Conservation (phyloP, 2,329 filamentous ascomycete genomes). For the Calonectria montana region DNA sequence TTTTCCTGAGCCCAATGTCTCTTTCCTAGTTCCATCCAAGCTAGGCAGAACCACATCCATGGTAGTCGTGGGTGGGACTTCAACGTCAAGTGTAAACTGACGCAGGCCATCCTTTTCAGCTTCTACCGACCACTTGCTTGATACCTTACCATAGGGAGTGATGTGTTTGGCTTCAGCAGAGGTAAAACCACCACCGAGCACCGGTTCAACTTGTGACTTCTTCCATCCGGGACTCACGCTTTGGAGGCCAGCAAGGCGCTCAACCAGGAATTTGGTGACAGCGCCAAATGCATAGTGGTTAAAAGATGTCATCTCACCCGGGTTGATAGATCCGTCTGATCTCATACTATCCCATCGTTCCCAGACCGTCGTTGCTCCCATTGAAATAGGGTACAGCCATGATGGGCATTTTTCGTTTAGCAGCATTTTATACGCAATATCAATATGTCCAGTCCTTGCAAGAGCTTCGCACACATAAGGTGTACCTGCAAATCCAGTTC, state of each 20-base stretch:
- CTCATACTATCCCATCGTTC: constrained; percentile 56
- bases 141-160: constrained; percentile 37
- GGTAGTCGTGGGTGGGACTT: constrained; percentile 30
- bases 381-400: constrained; percentile 53
- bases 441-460: constrained; percentile 22
- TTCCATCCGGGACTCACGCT: constrained; percentile 41
- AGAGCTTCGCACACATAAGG: constrained; percentile 45
- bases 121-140: constrained; percentile 31
- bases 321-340: constrained; percentile 51
- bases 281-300: constrained; percentile 56
- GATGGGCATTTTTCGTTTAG: constrained; percentile 48
- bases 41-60: constrained; percentile 38
- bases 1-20: constrained; percentile 32
- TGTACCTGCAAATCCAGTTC: constrained; percentile 52
- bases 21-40: background rate
- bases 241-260: constrained; percentile 37
- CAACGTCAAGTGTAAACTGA: constrained; percentile 15
- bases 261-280: constrained; percentile 52
- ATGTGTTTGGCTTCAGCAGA: constrained; percentile 34
- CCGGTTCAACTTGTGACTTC: constrained; percentile 28
- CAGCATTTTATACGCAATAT: constrained; percentile 51
- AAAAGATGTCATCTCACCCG: constrained; percentile 54
- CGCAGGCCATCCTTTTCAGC: constrained; percentile 19
- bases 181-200: constrained; percentile 33
- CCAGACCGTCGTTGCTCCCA: constrained; percentile 56